A percentile compares a stretch with the other conserved stretches of the same genome.
Conservation (phyloP, 2,329 filamentous ascomycete genomes). For the Nothomitra cinnamomea region DNA sequence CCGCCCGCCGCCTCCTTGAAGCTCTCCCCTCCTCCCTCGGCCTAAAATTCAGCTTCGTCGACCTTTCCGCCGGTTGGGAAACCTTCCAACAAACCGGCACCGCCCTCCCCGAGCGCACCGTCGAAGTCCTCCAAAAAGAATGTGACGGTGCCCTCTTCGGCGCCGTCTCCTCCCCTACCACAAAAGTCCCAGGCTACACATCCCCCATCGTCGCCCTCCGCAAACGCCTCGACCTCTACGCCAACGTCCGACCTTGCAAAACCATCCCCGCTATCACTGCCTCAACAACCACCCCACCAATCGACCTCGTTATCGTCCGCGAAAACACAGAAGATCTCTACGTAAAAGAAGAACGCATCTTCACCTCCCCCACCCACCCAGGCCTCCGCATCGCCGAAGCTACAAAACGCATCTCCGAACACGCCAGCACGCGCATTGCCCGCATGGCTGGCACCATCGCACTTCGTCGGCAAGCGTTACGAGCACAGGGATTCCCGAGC, state of each 20-base stretch:
- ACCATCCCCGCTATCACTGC: conserved; percentile 44
- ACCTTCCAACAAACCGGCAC: conserved; percentile 80
- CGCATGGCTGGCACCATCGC: conserved; percentile 93
- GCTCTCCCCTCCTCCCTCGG: conserved; percentile 79
- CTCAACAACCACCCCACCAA: conserved; percentile 48
- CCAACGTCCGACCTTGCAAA: conserved; percentile 94
- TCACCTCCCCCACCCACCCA: conserved; percentile 45
- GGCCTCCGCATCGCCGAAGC: conserved; percentile 81
- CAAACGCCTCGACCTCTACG: conserved; percentile 88
- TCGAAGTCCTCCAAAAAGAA: conserved; percentile 73
- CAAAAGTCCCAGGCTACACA: conserved; percentile 84
- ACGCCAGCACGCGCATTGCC: conserved; percentile 70
- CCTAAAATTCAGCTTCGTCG: conserved; percentile 84
- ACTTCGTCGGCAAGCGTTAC: conserved; percentile 65
- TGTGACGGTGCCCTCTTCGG: conserved; percentile 95
- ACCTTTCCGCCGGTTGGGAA: conserved; percentile 85
- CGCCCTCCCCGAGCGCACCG: conserved; percentile 78
- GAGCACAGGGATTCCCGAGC: conserved; percentile 38
- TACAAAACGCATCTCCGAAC: conserved; percentile 89
- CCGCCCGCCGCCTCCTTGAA: conserved; percentile 81
- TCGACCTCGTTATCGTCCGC: conserved; percentile 94
- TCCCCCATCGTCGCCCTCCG: conserved; percentile 92
- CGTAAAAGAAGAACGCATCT: conserved; percentile 89
- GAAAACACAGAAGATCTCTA: conserved; percentile 99
- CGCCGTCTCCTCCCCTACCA: conserved; percentile 82